These are phyloP conservation scores for Kuraishia piskuri DNA, from an alignment of 805 yeast genomes.

Conservation along the genomic window DNA sequence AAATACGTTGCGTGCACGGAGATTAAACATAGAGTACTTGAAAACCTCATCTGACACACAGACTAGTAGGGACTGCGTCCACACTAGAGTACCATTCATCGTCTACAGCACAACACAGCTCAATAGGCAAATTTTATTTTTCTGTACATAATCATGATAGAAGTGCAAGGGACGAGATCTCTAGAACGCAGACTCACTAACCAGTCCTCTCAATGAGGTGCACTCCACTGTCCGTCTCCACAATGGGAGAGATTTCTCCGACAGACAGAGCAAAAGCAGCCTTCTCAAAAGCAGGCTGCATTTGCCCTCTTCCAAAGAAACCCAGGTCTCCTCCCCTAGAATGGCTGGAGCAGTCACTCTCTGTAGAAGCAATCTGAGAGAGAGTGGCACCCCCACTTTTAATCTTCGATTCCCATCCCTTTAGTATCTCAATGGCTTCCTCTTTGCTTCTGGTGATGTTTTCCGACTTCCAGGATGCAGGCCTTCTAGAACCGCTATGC, in stretches of 20 bases:
- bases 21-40: not conserved
- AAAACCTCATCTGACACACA: too few species aligned
- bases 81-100: not conserved
- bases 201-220: slow-evolving; percentile 85
- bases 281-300: slow-evolving; percentile 92
- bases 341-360: slow-evolving; percentile 85
- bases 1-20: too few species aligned
- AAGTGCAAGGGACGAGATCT: not conserved
- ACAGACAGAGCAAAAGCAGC: slow-evolving; percentile 76
- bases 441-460: slow-evolving; percentile 75
- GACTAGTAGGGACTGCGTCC: too few species aligned
- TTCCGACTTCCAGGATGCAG: slow-evolving; percentile 78
- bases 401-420: slow-evolving; percentile 48
- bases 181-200: slow-evolving; percentile 17
- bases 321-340: slow-evolving; percentile 91
- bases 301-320: slow-evolving; percentile 76
- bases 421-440: slow-evolving; percentile 65
- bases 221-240: slow-evolving; percentile 87
- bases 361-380: slow-evolving; percentile 67
- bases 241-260: slow-evolving; percentile 75
- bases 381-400: slow-evolving; percentile 58
- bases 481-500: slow-evolving; percentile 78
- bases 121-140: not conserved
- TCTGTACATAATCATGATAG: not conserved
- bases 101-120: not conserved